These are phyloP conservation scores for Solanum bulbocastanum DNA, from an alignment of 257 asterid genomes.

Conservation along the genomic window DNA sequence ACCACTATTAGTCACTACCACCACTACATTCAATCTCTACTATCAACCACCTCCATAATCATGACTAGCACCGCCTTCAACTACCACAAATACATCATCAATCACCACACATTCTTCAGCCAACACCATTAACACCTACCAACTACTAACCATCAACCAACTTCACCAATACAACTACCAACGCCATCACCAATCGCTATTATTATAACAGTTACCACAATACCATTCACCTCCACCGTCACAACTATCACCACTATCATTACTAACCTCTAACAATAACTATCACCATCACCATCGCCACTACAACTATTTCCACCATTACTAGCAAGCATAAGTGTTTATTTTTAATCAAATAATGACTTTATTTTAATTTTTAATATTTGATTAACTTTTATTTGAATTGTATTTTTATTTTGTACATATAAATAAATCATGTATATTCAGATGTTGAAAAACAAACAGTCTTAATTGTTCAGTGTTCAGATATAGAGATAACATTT, in stretches of 20 bases:
- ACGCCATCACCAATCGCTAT: background rate
- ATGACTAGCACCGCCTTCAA: background rate
- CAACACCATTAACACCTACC: background rate
- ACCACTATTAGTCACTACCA: no score
- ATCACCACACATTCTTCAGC: background rate
- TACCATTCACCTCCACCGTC: background rate
- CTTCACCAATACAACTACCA: background rate
- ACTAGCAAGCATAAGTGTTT: background rate
- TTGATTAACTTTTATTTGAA: no score
- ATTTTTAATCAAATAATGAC: background rate
- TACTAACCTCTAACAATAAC: background rate
- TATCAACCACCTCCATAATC: no score
- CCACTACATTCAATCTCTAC: no score
- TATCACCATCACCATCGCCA: background rate
- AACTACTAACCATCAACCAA: background rate
- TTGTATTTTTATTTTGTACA: background rate
- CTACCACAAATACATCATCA: background rate
- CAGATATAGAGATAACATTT: background rate
- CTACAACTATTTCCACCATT: background rate
- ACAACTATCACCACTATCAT: background rate
- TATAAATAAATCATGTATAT: background rate
- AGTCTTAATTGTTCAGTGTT: no score
- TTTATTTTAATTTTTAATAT: no score
- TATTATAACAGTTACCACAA: background rate
- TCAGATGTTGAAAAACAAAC: no score